Evolutionary conservation across 352 stramenopile species (phyloP).

Genomic region (Globisporangium barbulae): DNA sequence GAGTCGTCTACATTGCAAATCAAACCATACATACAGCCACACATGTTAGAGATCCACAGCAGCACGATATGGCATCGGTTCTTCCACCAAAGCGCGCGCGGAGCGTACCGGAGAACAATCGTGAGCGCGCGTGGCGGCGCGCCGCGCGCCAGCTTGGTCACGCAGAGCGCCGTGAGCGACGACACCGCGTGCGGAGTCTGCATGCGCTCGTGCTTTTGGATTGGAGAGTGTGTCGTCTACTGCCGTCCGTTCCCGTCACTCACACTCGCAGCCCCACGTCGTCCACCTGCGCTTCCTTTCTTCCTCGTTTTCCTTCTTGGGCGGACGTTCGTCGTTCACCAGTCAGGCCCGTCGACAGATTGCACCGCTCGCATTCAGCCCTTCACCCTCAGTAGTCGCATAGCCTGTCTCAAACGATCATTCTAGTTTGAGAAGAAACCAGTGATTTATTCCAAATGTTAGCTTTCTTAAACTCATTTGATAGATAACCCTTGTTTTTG

Average conservation of each 20-base stretch:
- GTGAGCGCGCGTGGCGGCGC: constrained; percentile 57
- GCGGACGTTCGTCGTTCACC: neutral
- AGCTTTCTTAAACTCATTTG: too few relatives aligned
- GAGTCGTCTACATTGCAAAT: constrained; percentile 37
- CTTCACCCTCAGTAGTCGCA: neutral
- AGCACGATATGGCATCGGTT: neutral
- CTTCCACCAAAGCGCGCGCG: constrained; percentile 11
- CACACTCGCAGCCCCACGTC: neutral
- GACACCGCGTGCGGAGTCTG: constrained; percentile 23
- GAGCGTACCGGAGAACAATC: constrained; percentile 50
- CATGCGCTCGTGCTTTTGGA: neutral
- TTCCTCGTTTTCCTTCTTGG: constrained; percentile 5
- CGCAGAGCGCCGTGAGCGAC: constrained; percentile 58
- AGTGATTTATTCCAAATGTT: too few relatives aligned
- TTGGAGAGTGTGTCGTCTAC: neutral
- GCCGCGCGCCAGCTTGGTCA: constrained; percentile 49
- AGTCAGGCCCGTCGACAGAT: neutral
- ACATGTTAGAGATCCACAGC: neutral
- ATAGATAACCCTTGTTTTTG: neutral
- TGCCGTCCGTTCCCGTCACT: neutral
- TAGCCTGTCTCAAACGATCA: too few relatives aligned
- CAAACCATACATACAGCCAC: neutral
- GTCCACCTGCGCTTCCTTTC: neutral
- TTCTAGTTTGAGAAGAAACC: neutral
- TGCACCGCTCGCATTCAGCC: constrained; percentile 1